Evolutionary conservation across 257 asterid genomes (phyloP).

Genomic region (Mentha longifolia): DNA sequence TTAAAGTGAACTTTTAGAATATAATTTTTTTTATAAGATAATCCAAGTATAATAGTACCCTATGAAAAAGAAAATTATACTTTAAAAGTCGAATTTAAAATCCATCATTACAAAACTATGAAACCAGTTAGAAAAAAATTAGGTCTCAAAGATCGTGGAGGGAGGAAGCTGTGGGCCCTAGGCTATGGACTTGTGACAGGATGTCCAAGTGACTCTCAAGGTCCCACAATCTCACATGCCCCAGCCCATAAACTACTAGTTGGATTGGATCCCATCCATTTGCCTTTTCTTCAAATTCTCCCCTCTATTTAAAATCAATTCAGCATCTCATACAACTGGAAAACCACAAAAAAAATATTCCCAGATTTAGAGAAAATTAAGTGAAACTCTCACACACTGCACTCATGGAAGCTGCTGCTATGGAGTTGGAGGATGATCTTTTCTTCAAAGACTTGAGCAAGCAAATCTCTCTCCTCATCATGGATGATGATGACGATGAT

Average conservation of each 20-base stretch:
- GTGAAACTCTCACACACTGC: constrained; percentile 1
- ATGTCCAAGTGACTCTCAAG: constrained; percentile 51
- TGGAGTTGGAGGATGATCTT: constrained; percentile 78
- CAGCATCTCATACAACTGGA: constrained; percentile 38
- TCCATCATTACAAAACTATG: too few relatives aligned
- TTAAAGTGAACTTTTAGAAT: too few relatives aligned
- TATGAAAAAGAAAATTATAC: too few relatives aligned
- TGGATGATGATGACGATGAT: constrained; percentile 81
- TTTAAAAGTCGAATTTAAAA: too few relatives aligned
- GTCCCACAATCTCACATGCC: constrained; percentile 70
- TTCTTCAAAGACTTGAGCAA: constrained; percentile 84
- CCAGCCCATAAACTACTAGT: constrained; percentile 40
- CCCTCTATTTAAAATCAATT: constrained; percentile 48
- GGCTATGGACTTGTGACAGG: constrained; percentile 49
- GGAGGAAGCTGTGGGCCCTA: constrained; percentile 36
- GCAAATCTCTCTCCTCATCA: constrained; percentile 76
- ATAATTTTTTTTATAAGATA: too few relatives aligned
- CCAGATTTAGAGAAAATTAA: neutral
- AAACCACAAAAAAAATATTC: neutral
- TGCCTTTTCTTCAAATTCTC: constrained; percentile 20
- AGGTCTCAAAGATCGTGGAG: too few relatives aligned
- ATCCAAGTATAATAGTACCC: too few relatives aligned
- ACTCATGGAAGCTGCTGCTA: constrained; percentile 57
- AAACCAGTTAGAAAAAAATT: too few relatives aligned
- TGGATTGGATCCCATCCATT: constrained; percentile 50